Conservation (phyloP, 305 asterid genomes). For the Fraxinus albicans region DNA sequence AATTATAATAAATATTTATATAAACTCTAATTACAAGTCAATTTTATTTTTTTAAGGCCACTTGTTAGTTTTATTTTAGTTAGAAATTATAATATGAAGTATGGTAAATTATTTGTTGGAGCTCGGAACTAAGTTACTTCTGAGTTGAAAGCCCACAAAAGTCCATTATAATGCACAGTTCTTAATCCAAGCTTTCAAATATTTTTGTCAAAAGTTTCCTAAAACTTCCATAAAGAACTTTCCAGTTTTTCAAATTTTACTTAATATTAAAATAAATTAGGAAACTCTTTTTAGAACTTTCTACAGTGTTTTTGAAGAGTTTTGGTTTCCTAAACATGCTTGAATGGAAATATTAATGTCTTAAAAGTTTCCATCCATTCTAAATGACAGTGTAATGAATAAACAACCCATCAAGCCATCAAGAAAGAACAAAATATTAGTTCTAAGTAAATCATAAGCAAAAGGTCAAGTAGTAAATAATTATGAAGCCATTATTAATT, state of each 20-base stretch:
- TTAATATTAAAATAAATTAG: not conserved
- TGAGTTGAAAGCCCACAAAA: not conserved
- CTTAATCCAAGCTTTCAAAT: not conserved
- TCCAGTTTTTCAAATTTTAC: not conserved
- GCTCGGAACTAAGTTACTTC: not conserved
- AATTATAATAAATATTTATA: not conserved
- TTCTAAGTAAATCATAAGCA: not conserved
- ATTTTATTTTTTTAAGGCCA: not conserved
- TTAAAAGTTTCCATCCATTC: not conserved
- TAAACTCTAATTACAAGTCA: not conserved
- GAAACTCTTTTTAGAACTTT: not conserved
- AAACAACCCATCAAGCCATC: not conserved
- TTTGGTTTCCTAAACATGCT: not conserved
- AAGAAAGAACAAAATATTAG: too few relatives aligned
- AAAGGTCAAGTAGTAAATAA: not conserved
- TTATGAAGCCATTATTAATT: not conserved
- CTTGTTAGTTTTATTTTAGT: not conserved
- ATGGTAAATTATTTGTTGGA: not conserved
- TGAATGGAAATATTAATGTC: not conserved
- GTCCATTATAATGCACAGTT: not conserved
- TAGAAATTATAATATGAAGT: not conserved
- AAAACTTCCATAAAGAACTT: not conserved
- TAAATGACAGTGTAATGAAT: not conserved
- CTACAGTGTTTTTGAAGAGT: not conserved
- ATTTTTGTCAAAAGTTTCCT: not conserved